A percentile compares a stretch with the other conserved stretches of the same genome.
Evolutionary conservation across 1,284 basidiomycete species (phyloP).

Genomic region (Pseudozyma sp.): DNA sequence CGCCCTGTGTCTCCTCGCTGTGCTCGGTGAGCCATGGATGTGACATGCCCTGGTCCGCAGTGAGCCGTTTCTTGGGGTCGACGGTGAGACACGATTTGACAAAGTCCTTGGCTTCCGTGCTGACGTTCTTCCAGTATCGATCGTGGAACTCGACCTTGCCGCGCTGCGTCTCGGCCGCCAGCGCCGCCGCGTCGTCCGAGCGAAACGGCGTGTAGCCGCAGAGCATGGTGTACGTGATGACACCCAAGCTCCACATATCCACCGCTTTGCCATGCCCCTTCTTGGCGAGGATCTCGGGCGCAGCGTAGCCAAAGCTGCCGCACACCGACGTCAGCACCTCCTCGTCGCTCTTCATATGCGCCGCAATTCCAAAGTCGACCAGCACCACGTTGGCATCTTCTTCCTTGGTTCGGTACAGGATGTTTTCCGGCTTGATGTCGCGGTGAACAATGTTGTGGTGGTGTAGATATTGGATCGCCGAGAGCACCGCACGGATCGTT

Average conservation of each 20-base stretch:
- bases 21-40: constrained; percentile 71
- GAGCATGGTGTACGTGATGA: constrained; percentile 81
- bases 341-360: constrained; percentile 71
- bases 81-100: constrained; percentile 80
- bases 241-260: constrained; percentile 91
- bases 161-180: constrained; percentile 83
- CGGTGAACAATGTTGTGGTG: constrained; percentile 66
- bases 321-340: constrained; percentile 85
- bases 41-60: constrained; percentile 79
- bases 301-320: constrained; percentile 92
- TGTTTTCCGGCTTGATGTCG: constrained; percentile 80
- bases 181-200: constrained; percentile 80
- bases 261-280: constrained; percentile 89
- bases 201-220: constrained; percentile 78
- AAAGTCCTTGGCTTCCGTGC: constrained; percentile 82
- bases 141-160: constrained; percentile 86
- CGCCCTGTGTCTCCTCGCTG: constrained; percentile 36
- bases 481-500: constrained; percentile 61
- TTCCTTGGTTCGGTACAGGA: constrained; percentile 82
- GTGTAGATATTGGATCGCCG: constrained; percentile 66
- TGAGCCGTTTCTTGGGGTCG: constrained; percentile 79
- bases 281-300: constrained; percentile 83
- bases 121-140: constrained; percentile 91
- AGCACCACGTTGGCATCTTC: constrained; percentile 72
- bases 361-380: constrained; percentile 87